Conservation (phyloP, 192 early-diverging fungal species). For the Umbelopsis sp. region DNA sequence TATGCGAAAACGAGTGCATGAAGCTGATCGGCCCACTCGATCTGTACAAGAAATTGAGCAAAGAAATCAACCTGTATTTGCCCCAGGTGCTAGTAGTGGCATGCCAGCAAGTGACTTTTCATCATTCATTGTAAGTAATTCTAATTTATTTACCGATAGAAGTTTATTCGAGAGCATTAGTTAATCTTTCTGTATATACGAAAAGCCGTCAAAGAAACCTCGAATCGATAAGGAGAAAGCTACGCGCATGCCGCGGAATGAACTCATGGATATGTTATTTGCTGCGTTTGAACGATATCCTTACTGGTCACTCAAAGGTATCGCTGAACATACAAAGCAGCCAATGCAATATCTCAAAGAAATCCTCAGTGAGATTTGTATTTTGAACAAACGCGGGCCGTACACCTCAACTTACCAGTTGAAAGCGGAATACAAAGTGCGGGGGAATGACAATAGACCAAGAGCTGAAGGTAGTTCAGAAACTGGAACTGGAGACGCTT, state of each 20-base stretch:
- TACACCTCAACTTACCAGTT: conserved; percentile 82
- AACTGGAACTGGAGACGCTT: conserved; percentile 26
- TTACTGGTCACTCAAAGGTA: conserved; percentile 87
- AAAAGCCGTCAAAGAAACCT: conserved; percentile 34
- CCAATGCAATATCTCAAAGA: conserved; percentile 84
- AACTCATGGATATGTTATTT: conserved; percentile 86
- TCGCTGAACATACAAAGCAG: conserved; percentile 81
- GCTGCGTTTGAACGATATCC: conserved; percentile 72
- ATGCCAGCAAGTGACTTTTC: conserved; percentile 36
- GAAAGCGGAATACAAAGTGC: conserved; percentile 78
- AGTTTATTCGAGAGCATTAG: no score
- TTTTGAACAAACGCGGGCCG: conserved; percentile 81
- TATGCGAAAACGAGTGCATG: conserved; percentile 65
- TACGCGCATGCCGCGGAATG: conserved; percentile 81
- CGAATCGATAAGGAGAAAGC: conserved; percentile 63
- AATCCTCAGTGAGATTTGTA: conserved; percentile 75
- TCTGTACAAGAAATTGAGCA: conserved; percentile 50
- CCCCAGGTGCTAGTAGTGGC: conserved; percentile 38
- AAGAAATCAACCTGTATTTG: conserved; percentile 48
- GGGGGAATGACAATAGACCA: conserved; percentile 31
- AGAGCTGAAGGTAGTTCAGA: conserved; percentile 32
- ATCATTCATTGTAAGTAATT: conserved; percentile 27
- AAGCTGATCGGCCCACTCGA: conserved; percentile 54
- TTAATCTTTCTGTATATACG: no score
- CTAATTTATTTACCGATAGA: not conserved